Base-by-base conservation (phyloP, 1,139 yeast species). In the Hanseniaspora uvarum region DNA sequence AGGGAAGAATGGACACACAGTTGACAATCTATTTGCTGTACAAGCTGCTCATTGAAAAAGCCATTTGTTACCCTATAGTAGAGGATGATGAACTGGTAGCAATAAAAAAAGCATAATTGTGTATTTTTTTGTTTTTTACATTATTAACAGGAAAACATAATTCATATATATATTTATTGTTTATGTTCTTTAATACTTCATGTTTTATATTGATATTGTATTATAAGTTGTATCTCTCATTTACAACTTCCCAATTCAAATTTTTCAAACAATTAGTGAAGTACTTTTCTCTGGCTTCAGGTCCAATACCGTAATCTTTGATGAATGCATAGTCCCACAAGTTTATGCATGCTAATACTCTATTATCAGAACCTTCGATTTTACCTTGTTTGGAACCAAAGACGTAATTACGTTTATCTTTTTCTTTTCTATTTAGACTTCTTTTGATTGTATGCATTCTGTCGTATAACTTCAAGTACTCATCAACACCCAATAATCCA, bases 241-340 rank as follows among this genome's bases (percentile, higher is more conserved):
- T 84, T 52, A 89, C 79, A 53, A 85, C 89, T 57, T 81, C 78
- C 98, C 98, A 92, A 69, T 92, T 80, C 61, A 89, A 77, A 61
- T 86, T 76, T 52, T 81, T 76, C 83, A 95, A 83, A 65, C 85
- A 79, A 55, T 80, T 82, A 58, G 78, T 79, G 63, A 92, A 75
- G 67, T 85, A 92, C 59, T 80, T 78, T 36, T 78, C 75, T 69
- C 81, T 83, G 43, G 94, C 94, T 52, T 71, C 75, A 19, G 39
- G 33, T 2, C 51, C 53, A 40, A 86, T 76, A 31, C 96, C 96
- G 68, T 82, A 92, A 68, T 92, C 98, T 21, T 77, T 70, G 54
- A 87, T 63, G 68, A 82, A 92, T 23, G 96, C 87, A 60, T 81
- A 79, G 66, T 89, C 95, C 96, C 97, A 89, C 60, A 85, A 75